Evolutionary conservation across 768 basidiomycete species (phyloP).

Genomic region (Glaciozyma martinii): DNA sequence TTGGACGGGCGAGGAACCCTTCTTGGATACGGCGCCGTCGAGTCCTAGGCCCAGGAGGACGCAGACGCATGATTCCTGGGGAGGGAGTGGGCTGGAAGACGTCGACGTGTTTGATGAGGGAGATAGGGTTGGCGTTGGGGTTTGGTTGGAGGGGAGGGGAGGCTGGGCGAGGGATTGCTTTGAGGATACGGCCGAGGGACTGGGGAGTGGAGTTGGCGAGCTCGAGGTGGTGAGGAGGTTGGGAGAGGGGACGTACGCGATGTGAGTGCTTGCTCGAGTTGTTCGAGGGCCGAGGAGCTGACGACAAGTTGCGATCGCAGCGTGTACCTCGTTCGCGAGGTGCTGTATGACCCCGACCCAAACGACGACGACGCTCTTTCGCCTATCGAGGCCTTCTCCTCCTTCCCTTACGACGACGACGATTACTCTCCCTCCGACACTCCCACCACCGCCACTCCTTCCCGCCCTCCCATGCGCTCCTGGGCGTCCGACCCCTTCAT

Average conservation of each 20-base stretch:
- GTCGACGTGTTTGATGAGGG: slow-evolving; percentile 53
- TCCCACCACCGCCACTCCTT: not conserved
- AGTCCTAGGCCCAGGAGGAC: not conserved
- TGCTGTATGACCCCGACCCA: slow-evolving; percentile 31
- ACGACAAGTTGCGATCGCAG: slow-evolving; percentile 6
- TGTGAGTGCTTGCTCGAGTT: slow-evolving; percentile 6
- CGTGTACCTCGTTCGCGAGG: slow-evolving; percentile 36
- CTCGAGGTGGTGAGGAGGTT: slow-evolving; percentile 34
- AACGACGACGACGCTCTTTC: slow-evolving; percentile 24
- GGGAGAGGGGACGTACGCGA: slow-evolving; percentile 31
- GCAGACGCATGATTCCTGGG: not conserved
- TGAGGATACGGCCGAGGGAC: slow-evolving; percentile 32
- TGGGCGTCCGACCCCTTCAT: slow-evolving; percentile 34
- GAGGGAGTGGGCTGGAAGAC: slow-evolving; percentile 9
- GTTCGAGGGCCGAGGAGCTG: not conserved
- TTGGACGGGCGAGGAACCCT: slow-evolving; percentile 14
- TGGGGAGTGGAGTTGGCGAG: slow-evolving; percentile 26
- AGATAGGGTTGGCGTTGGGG: slow-evolving; percentile 63
- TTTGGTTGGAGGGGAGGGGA: slow-evolving; percentile 56
- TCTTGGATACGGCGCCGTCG: slow-evolving; percentile 23
- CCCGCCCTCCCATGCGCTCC: slow-evolving; percentile 17
- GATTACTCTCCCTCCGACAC: not conserved
- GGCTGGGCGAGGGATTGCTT: slow-evolving; percentile 70
- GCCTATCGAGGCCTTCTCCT: slow-evolving; percentile 30
- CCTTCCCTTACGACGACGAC: slow-evolving; percentile 15